Conservation (phyloP, 306 rosid genomes). For the Dalbergia cultrata region DNA sequence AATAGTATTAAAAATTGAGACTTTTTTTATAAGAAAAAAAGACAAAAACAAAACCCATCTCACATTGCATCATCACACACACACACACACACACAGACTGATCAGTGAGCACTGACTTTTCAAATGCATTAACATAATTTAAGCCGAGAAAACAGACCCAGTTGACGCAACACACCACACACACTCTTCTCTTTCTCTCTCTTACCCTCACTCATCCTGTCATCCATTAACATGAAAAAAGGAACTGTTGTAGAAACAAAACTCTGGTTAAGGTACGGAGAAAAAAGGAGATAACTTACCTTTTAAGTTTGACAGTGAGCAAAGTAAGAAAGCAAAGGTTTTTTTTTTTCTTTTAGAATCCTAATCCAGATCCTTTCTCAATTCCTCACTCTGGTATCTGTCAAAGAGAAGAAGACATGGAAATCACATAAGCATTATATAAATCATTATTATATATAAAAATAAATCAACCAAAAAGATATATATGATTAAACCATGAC, state of each 20-base stretch:
- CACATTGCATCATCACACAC: too few species aligned
- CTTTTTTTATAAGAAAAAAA: not conserved
- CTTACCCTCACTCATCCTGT: conserved; percentile 43
- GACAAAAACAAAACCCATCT: not conserved
- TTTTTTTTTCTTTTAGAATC: conserved; percentile 20
- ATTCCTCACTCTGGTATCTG: conserved; percentile 63
- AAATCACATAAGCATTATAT: conserved; percentile 1
- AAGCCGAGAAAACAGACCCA: too few species aligned
- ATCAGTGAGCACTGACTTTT: too few species aligned
- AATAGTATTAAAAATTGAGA: not conserved
- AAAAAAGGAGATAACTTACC: conserved; percentile 43
- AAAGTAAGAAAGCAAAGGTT: conserved; percentile 43
- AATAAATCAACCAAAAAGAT: not conserved
- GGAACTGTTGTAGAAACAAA: conserved; percentile 48
- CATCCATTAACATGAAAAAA: not conserved
- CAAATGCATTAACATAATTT: too few species aligned
- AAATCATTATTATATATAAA: not conserved
- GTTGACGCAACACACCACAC: not conserved
- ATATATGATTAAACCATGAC: not conserved
- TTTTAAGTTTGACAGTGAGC: conserved; percentile 55
- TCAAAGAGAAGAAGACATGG: conserved; percentile 59
- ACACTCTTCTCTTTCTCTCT: too few species aligned
- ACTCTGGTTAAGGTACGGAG: conserved; percentile 35
- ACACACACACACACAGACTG: too few species aligned
- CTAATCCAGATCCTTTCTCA: conserved; percentile 52